Evolutionary conservation across 148 eudicot species (phyloP), one percentile per base, ranked within the genome.

Genomic region (Fallopia convolvulus): DNA sequence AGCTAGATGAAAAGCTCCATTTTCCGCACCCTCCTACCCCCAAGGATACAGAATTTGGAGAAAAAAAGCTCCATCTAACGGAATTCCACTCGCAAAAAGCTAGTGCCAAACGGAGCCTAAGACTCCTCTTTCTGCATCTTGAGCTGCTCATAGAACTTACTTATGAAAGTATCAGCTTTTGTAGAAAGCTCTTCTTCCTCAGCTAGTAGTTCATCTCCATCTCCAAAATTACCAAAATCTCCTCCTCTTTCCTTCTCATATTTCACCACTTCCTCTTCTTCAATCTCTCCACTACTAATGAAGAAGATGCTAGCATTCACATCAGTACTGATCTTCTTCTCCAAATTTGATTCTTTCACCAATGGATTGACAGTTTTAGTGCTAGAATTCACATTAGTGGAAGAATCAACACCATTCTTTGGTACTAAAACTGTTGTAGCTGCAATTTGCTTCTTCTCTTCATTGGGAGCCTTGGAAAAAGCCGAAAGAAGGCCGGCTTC

Each of bases 61-160:
- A 26, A 26, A 26, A 26, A 26, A 26, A 26, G 30, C 30, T 26
- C 30, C 30, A 26, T 26, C 30, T 26, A 26, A 26, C 30, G 1
- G 30, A 26, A 26, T 26, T 26, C 30, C 30, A 1, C 30, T 1
- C 30, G 0, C 0, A 26, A 26, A 26, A 26, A 26, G 30, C 30
- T 26, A 26, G 30, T 26, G 30, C 30, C 30, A 26, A 26, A 26
- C 30, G 30, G 30, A 26, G 30, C 53, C 33, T 20, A 10, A 73
- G 36, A 44, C 75, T 6, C 30, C 53, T 23, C n/a, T n/a, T 55
- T 73, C 53, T 73, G 75, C 75, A 73, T 73, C 75, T 73, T 73
- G 15, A 73, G 32, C 55, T 73, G 75, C 53, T 73, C 13, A 46
- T 73, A 73, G 53, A 73, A 73, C 36, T 73, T 73, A 0, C 39